Percentiles rank a stretch among this genome's conserved stretches.
These are phyloP conservation scores for Diaporthe citriasiana DNA, from an alignment of 2,329 filamentous ascomycete genomes.

Conservation along the genomic window DNA sequence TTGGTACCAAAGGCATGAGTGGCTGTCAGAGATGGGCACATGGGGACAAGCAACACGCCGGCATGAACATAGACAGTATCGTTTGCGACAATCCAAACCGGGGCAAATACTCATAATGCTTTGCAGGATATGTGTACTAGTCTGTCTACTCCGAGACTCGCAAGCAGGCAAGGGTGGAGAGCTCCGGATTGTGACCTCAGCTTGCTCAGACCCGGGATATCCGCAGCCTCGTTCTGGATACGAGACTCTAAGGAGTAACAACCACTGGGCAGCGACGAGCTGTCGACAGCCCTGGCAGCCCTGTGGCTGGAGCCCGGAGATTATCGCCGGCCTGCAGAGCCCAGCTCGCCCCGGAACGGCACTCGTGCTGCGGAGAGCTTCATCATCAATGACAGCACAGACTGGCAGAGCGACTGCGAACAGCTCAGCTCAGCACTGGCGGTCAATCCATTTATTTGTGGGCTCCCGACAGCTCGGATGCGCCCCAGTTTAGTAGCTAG, in stretches of 20 bases:
- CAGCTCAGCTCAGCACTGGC: constrained; percentile 1
- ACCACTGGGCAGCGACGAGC: background rate
- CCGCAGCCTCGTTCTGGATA: constrained; percentile 32
- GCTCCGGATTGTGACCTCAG: background rate
- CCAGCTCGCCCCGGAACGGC: constrained; percentile 18
- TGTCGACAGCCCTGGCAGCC: constrained; percentile 10
- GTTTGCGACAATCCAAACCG: background rate
- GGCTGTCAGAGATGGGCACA: too few relatives aligned
- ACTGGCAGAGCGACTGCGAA: background rate
- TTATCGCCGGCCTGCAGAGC: constrained; percentile 4
- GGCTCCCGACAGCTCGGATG: constrained; percentile 28
- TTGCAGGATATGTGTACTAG: background rate
- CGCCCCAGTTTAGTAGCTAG: constrained; percentile 5
- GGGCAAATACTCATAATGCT: background rate
- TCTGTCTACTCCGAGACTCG: background rate
- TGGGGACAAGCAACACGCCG: background rate
- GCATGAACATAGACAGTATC: background rate
- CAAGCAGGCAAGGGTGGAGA: background rate
- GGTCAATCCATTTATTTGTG: constrained; percentile 16
- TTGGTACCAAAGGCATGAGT: background rate
- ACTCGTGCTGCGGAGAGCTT: constrained; percentile 17
- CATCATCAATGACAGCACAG: constrained; percentile 19
- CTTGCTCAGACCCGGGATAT: background rate
- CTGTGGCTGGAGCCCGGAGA: constrained; percentile 21
- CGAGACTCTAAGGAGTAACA: constrained; percentile 1